Conservation (phyloP, 192 early-diverging fungal genomes). For the Phlyctochytrium planicorne region DNA sequence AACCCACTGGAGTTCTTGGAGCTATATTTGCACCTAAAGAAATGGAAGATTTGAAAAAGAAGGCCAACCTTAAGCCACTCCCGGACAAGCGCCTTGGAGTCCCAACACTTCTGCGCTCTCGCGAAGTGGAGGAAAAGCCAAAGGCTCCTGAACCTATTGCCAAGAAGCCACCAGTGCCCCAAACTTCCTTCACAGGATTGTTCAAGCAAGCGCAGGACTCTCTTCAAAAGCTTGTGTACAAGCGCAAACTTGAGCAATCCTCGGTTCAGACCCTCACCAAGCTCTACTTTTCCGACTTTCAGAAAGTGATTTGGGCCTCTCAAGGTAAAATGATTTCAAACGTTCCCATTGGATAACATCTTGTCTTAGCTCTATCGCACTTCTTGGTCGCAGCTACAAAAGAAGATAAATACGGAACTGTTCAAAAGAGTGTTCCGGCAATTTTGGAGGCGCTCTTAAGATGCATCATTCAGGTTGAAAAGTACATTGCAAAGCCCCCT, state of each 20-base stretch:
- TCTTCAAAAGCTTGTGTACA: not conserved
- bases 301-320: not conserved
- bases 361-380: constrained; percentile 13
- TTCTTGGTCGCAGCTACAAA: constrained; percentile 22
- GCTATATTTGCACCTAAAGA: not conserved
- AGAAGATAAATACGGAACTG: constrained; percentile 27
- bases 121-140: not conserved
- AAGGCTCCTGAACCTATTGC: too few relatives aligned
- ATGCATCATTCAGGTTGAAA: constrained; percentile 15
- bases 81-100: not conserved
- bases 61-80: too few relatives aligned
- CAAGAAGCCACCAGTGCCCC: too few relatives aligned
- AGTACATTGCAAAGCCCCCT: constrained; percentile 10
- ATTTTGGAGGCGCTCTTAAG: constrained; percentile 13
- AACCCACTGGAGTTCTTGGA: too few relatives aligned
- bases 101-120: not conserved
- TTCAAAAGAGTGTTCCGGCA: constrained; percentile 20
- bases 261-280: not conserved
- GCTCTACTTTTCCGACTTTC: not conserved
- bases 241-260: not conserved
- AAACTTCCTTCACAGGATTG: not conserved
- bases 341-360: not conserved
- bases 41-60: not conserved
- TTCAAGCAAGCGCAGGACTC: not conserved
- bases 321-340: not conserved